Base-by-base conservation (phyloP, 164 flowering plant species). In the Protea cynaroides region DNA sequence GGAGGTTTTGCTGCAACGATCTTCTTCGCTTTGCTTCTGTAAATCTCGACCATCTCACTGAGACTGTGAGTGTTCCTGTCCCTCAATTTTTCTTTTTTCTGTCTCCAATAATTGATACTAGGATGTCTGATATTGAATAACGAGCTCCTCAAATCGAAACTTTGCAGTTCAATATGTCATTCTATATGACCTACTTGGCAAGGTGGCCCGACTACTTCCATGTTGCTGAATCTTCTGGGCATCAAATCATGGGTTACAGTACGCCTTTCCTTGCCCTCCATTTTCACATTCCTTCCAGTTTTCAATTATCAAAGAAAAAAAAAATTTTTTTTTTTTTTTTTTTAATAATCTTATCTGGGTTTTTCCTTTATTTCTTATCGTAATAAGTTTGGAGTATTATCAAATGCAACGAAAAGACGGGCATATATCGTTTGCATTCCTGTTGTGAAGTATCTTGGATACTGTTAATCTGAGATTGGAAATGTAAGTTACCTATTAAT, bases 161-260 rank as follows among this genome's bases (percentile, higher is more conserved):
- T 40, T 23, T 22, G 53, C 88, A 93, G 98, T 94, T 94, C 80
- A 94, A 90, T 64, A 87, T 94, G 98, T 90, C 98, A 1, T 94
- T 94, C 76, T 94, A 94, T 76, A 87, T 94, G 96, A 89, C 95
- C 22, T 93, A 93, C 71, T 71, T 89, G 70, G 97, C 96, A 4
- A 74, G 97, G 69, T 94, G 97, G 97, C 97, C 98, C 2, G 97
- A 93, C 52, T 93, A 93, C 64, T 93, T 90, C 68, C 89, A 87
- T 68, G 94, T 89, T 12, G 97, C 97, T 4, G 92, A 88, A 75
- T 92, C 73, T 65, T 97, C 98, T 1, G 97, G 95, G 46, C 76
- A 78, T 64, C 83, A 72, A 58, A 74, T 85, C 74, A 94, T 94
- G 98, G 98, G 97, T 44, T 89, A 90, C 88, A 94, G 98, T 90